phyloP scores from a whole-genome alignment of 495 filamentous ascomycete genomes.

The Physcia stellaris region DNA sequence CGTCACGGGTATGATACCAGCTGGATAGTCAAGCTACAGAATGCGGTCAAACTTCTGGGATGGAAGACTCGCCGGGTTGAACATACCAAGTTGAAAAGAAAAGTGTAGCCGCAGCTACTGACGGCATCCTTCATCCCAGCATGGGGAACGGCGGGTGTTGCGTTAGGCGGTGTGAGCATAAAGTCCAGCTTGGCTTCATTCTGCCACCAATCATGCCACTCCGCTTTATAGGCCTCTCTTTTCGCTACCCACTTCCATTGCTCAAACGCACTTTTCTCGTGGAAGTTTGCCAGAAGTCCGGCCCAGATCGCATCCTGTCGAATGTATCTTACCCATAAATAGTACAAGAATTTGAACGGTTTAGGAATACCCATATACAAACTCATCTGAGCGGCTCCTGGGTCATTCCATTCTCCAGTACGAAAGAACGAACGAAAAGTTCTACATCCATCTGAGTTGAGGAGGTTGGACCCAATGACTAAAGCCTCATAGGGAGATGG shows the following conservation, averaged over 20 bases:
- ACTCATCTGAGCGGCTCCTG: constrained; percentile 60
- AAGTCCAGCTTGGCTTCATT: constrained; percentile 54
- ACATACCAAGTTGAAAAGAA: constrained; percentile 77
- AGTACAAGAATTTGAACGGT: constrained; percentile 74
- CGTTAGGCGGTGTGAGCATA: constrained; percentile 73
- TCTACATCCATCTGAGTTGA: constrained; percentile 76
- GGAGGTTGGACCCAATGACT: constrained; percentile 64
- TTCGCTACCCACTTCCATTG: constrained; percentile 69
- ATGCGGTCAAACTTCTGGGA: too few species aligned
- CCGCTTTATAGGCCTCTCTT: constrained; percentile 62
- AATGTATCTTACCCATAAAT: constrained; percentile 76
- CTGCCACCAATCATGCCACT: constrained; percentile 77
- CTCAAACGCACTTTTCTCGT: constrained; percentile 53
- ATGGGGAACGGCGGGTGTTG: constrained; percentile 80
- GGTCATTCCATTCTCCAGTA: constrained; percentile 66
- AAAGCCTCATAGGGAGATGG: constrained; percentile 64
- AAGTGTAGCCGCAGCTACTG: constrained; percentile 85
- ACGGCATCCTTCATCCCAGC: constrained; percentile 78
- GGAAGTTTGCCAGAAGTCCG: constrained; percentile 56
- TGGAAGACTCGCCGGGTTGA: not conserved
- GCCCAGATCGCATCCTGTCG: constrained; percentile 65
- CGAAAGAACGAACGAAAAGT: constrained; percentile 70
- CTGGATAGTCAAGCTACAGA: constrained; percentile 63
- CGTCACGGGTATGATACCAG: constrained; percentile 75
- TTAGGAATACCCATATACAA: constrained; percentile 60